phyloP scores from a whole-genome alignment of 306 rosid species.

The Urtica urens region DNA sequence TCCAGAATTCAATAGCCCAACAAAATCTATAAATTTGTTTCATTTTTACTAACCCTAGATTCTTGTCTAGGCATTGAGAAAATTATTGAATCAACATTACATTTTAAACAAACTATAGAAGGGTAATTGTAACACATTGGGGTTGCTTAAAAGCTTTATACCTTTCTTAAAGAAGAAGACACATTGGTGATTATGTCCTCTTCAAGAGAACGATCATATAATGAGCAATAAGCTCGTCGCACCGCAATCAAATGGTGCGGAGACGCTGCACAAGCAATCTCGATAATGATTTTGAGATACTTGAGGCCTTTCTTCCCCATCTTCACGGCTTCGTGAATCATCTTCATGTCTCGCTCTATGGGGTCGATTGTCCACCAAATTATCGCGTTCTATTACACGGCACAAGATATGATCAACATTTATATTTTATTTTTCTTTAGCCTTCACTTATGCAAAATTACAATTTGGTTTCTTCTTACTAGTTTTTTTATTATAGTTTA shows the following conservation, averaged over 20 bases:
- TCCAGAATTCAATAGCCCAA: too few relatives aligned
- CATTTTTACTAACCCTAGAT: too few relatives aligned
- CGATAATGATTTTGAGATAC: conserved; percentile 50
- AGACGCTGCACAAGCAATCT: conserved; percentile 74
- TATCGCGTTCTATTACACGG: conserved; percentile 54
- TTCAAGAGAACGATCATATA: conserved; percentile 67
- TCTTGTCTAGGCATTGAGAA: too few relatives aligned
- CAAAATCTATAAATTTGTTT: too few relatives aligned
- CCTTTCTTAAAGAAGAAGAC: conserved; percentile 55
- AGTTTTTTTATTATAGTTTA: too few relatives aligned
- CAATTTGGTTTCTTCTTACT: too few relatives aligned
- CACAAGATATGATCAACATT: too few relatives aligned
- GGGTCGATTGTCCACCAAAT: conserved; percentile 69
- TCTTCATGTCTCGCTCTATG: conserved; percentile 65
- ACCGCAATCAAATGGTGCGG: conserved; percentile 81
- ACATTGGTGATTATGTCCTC: conserved; percentile 66
- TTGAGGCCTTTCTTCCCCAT: conserved; percentile 30
- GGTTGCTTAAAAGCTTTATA: too few relatives aligned
- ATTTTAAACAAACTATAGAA: too few relatives aligned
- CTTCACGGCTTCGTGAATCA: conserved; percentile 49
- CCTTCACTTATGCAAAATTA: too few relatives aligned
- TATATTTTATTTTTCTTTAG: too few relatives aligned
- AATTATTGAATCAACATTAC: too few relatives aligned
- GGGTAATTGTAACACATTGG: not conserved
- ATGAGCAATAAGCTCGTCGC: conserved; percentile 60